These are phyloP conservation scores for Neurospora sp. DNA, from an alignment of 495 filamentous ascomycete genomes.

Conservation along the genomic window DNA sequence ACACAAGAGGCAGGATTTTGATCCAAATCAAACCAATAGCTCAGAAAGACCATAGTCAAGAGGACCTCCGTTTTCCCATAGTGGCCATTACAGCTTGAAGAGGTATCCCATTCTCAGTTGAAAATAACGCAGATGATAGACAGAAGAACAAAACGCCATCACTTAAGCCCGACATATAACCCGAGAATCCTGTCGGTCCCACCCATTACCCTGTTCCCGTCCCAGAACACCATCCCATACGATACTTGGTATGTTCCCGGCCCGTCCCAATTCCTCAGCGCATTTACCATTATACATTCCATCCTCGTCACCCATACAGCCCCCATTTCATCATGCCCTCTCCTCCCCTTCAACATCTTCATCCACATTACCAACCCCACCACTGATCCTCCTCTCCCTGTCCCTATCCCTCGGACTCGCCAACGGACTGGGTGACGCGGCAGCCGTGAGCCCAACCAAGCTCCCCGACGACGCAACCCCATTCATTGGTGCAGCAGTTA, in stretches of 20 bases:
- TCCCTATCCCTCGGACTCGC: constrained; percentile 42
- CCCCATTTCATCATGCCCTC: not conserved
- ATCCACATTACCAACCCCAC: constrained; percentile 16
- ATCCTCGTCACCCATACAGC: not conserved
- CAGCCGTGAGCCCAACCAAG: not conserved
- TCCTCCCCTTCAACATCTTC: constrained; percentile 1
- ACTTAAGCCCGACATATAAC: not conserved
- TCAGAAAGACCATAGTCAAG: not conserved
- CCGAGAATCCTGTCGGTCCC: not conserved
- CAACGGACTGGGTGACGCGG: constrained; percentile 46
- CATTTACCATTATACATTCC: not conserved
- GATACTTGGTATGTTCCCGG: not conserved
- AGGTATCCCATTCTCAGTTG: not conserved
- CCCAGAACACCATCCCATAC: not conserved
- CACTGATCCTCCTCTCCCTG: constrained; percentile 6
- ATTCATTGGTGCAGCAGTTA: not conserved
- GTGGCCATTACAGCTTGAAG: not conserved
- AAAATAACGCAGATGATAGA: not conserved
- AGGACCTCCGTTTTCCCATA: not conserved
- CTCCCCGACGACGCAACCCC: not conserved
- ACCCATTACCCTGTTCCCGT: not conserved
- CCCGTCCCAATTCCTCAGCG: not conserved
- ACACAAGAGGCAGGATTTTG: not conserved
- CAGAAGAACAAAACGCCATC: not conserved
- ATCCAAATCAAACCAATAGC: not conserved